These are phyloP conservation scores for Lachnum nothofagi DNA, from an alignment of 2,329 filamentous ascomycete genomes.

Conservation along the genomic window DNA sequence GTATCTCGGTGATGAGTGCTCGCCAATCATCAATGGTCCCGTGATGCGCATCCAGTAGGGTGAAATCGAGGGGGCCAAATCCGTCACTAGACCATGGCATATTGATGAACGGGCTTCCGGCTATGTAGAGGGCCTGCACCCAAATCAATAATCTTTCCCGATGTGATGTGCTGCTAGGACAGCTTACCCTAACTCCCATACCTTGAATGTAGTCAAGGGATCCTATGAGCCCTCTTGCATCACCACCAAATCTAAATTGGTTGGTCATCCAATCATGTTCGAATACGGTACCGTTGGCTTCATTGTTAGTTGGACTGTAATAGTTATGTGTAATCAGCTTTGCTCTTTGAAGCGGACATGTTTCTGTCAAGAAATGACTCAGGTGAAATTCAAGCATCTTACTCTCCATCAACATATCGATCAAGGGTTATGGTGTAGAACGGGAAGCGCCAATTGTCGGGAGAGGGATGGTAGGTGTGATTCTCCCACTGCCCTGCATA, in stretches of 20 bases:
- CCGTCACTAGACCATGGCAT: slow-evolving; percentile 58
- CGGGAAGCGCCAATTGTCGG: slow-evolving; percentile 58
- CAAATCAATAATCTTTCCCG: neutral
- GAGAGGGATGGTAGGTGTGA: slow-evolving; percentile 50
- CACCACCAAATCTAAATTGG: slow-evolving; percentile 59
- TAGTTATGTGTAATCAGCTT: too few species aligned
- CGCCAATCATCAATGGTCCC: slow-evolving; percentile 56
- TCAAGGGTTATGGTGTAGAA: slow-evolving; percentile 61
- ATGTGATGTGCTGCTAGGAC: neutral
- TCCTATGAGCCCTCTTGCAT: slow-evolving; percentile 52
- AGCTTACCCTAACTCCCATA: slow-evolving; percentile 51
- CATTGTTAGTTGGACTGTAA: slow-evolving; percentile 50
- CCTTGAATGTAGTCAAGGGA: slow-evolving; percentile 60
- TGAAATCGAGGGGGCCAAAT: slow-evolving; percentile 57
- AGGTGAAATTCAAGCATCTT: too few species aligned
- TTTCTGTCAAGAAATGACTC: too few species aligned
- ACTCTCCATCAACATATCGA: slow-evolving; percentile 58
- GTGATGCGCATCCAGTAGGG: slow-evolving; percentile 58
- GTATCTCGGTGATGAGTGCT: slow-evolving; percentile 53
- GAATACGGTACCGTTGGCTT: slow-evolving; percentile 54
- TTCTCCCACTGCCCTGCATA: slow-evolving; percentile 52
- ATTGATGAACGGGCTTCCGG: slow-evolving; percentile 59
- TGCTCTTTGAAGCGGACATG: too few species aligned
- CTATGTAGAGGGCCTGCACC: slow-evolving; percentile 50
- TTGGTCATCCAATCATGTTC: slow-evolving; percentile 54